These are phyloP conservation scores for Pseudocercospora eumusae DNA, from an alignment of 2,329 filamentous ascomycete species.

Conservation along the genomic window DNA sequence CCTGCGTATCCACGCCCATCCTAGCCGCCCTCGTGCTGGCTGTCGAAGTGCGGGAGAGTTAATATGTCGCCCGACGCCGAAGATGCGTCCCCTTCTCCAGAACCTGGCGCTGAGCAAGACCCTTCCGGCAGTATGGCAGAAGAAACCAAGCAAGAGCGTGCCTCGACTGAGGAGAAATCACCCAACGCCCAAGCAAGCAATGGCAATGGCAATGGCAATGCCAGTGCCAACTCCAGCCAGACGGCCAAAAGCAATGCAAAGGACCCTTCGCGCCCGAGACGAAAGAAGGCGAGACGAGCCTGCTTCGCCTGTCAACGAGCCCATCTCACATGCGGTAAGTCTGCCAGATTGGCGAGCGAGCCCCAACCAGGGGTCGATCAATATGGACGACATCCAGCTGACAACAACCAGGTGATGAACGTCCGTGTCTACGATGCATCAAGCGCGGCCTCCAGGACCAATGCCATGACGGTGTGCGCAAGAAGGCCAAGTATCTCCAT, in stretches of 20 bases:
- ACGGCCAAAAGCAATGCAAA: conserved; percentile 61
- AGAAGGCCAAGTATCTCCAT: conserved; percentile 98
- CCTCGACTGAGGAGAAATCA: conserved; percentile 43
- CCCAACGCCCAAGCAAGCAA: conserved; percentile 27
- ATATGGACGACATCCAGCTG: conserved; percentile 16
- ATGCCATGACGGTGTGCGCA: conserved; percentile 94
- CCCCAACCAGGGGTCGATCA: conserved; percentile 16
- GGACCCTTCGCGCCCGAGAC: conserved; percentile 81
- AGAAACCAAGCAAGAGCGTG: conserved; percentile 42
- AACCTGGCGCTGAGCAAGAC: conserved; percentile 45
- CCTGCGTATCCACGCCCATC: conserved; percentile 38
- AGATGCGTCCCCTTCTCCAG: conserved; percentile 49
- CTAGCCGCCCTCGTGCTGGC: conserved; percentile 23
- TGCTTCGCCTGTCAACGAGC: conserved; percentile 97
- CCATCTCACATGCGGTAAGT: conserved; percentile 97
- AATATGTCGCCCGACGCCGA: conserved; percentile 56
- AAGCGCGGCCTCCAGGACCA: conserved; percentile 87
- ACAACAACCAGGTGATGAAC: conserved; percentile 73
- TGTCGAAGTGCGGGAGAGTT: conserved; percentile 39
- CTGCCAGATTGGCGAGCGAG: conserved; percentile 10
- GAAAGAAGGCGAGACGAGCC: conserved; percentile 93
- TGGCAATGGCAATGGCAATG: no score
- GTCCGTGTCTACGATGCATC: conserved; percentile 90
- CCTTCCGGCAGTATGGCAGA: conserved; percentile 48
- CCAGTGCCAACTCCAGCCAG: conserved; percentile 38